phyloP scores from a whole-genome alignment of 1,284 basidiomycete genomes.

The Phylloboletellus chloephorus region DNA sequence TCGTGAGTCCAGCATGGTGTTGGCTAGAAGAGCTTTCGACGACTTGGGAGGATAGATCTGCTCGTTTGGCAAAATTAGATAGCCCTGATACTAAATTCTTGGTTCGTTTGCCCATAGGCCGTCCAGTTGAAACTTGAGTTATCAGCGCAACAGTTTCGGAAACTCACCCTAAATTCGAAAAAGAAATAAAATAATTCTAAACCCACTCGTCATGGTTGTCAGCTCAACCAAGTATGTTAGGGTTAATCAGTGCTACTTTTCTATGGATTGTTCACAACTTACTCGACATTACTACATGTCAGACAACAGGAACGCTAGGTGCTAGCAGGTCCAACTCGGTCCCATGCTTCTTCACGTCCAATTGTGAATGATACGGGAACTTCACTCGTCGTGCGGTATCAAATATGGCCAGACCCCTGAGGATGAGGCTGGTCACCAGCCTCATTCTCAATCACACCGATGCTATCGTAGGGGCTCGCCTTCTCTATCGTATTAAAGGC shows the following conservation, averaged over 20 bases:
- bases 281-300: not conserved
- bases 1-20: not conserved
- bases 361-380: not conserved
- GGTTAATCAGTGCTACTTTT: too few species aligned
- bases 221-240: too few species aligned
- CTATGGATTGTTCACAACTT: too few species aligned
- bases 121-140: too few species aligned
- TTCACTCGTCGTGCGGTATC: too few species aligned
- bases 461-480: not conserved
- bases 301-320: not conserved
- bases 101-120: constrained; percentile 36
- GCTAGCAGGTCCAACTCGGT: too few species aligned
- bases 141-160: too few species aligned
- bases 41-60: constrained; percentile 8
- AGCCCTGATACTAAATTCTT: constrained; percentile 47
- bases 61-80: constrained; percentile 44
- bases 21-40: not conserved
- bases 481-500: constrained; percentile 15
- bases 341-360: too few species aligned
- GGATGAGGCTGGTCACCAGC: not conserved
- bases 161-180: too few species aligned
- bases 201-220: too few species aligned
- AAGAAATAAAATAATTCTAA: too few species aligned
- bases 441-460: constrained; percentile 13
- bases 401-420: too few species aligned